Conservation (phyloP, 202 grass and related monocot genomes). For the Eragrostis tef region DNA sequence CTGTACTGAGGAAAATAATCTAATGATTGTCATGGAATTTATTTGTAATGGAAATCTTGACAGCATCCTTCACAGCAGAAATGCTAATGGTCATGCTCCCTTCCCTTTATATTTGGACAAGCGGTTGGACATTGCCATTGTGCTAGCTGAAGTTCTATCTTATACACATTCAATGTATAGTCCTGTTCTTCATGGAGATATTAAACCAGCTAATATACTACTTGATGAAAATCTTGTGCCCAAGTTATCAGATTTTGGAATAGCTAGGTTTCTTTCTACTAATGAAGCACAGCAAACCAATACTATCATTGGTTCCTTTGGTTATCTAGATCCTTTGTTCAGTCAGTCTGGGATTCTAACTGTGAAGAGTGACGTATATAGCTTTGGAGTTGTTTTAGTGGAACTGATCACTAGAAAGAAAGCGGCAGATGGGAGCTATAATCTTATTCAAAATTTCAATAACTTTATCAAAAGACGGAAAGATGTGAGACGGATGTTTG, state of each 20-base stretch:
- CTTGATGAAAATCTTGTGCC: neutral
- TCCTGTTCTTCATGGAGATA: conserved; percentile 41
- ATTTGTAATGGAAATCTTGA: conserved; percentile 8
- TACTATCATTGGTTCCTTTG: conserved; percentile 15
- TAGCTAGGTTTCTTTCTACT: conserved; percentile 34
- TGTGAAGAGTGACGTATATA: conserved; percentile 22
- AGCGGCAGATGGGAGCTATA: neutral
- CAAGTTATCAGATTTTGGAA: conserved; percentile 43
- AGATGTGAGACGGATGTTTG: neutral
- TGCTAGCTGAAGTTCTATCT: neutral
- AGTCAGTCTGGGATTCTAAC: conserved; percentile 13
- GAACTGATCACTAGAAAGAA: conserved; percentile 14
- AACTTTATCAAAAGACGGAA: neutral
- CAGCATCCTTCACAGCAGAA: conserved; percentile 7
- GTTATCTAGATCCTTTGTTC: conserved; percentile 19
- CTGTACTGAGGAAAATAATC: conserved; percentile 32
- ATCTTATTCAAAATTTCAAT: neutral
- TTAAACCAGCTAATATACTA: conserved; percentile 39
- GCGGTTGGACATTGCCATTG: conserved; percentile 15
- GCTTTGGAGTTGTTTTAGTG: conserved; percentile 10
- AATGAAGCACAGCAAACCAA: neutral
- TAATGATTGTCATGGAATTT: conserved; percentile 44
- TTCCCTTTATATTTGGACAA: conserved; percentile 14
- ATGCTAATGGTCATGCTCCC: neutral
- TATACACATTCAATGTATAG: conserved; percentile 27